A percentile compares a stretch with the other conserved stretches of the same genome.
phyloP scores from a whole-genome alignment of 2,329 filamentous ascomycete species.

The Fusarium beomiforme region DNA sequence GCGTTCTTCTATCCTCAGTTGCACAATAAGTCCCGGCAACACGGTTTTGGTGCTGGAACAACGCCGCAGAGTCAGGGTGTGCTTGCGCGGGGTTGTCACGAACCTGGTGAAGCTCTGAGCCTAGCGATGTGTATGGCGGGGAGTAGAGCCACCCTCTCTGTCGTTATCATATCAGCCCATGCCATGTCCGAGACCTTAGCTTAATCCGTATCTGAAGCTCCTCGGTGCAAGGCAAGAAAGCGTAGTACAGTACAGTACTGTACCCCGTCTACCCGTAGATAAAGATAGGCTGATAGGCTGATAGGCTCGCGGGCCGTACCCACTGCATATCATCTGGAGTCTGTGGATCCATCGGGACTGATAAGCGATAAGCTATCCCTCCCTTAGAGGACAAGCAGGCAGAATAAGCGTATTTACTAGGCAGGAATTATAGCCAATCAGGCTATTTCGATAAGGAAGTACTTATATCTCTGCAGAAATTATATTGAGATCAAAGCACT shows the following conservation, averaged over 20 bases:
- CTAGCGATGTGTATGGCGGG: not conserved
- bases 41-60: not conserved
- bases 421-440: too few relatives aligned
- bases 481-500: too few relatives aligned
- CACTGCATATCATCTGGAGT: too few relatives aligned
- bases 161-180: not conserved
- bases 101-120: not conserved
- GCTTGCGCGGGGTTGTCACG: not conserved
- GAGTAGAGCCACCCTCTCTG: not conserved
- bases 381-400: too few relatives aligned
- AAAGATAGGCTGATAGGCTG: too few relatives aligned
- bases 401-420: too few relatives aligned
- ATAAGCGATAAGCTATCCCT: too few relatives aligned
- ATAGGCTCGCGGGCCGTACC: too few relatives aligned
- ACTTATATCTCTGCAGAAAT: too few relatives aligned
- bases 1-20: not conserved
- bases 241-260: not conserved
- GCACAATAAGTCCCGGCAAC: not conserved
- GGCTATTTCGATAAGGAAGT: too few relatives aligned
- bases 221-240: not conserved
- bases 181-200: not conserved
- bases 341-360: too few relatives aligned
- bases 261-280: too few relatives aligned
- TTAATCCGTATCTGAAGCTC: not conserved
- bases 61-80: not conserved